Percentiles rank a stretch among this genome's conserved stretches.
phyloP scores from a whole-genome alignment of 2,329 filamentous ascomycete species.

The Verruconis gallopava region DNA sequence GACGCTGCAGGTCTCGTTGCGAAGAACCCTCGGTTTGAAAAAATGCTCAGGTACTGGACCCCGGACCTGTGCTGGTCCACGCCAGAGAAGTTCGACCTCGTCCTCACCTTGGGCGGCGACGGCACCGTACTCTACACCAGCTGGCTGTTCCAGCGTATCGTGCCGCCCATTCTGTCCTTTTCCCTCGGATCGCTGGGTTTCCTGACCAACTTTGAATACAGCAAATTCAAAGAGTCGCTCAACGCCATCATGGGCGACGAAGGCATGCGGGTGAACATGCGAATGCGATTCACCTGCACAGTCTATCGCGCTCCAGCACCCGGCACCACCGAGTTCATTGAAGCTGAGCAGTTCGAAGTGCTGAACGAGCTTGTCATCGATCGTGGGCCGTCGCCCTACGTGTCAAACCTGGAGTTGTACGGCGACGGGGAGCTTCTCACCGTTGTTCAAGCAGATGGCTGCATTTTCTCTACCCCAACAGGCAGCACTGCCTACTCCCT shows the following conservation, averaged over 20 bases:
- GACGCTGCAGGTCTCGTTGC: slow-evolving; percentile 59
- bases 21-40: slow-evolving; percentile 60
- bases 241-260: slow-evolving; percentile 84
- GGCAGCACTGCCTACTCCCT: slow-evolving; percentile 86
- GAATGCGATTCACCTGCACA: slow-evolving; percentile 98
- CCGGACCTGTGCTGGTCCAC: slow-evolving; percentile 89
- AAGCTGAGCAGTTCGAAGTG: slow-evolving; percentile 93
- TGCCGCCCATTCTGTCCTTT: slow-evolving; percentile 74
- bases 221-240: slow-evolving; percentile 75
- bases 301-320: slow-evolving; percentile 65
- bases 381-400: slow-evolving; percentile 88
- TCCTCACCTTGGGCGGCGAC: slow-evolving; percentile 75
- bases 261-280: slow-evolving; percentile 92
- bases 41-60: slow-evolving; percentile 91
- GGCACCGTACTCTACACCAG: slow-evolving; percentile 80
- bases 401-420: slow-evolving; percentile 92
- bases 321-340: slow-evolving; percentile 39
- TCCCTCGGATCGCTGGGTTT: slow-evolving; percentile 78
- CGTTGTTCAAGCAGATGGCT: slow-evolving; percentile 90
- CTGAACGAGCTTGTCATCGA: slow-evolving; percentile 74
- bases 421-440: slow-evolving; percentile 91
- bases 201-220: slow-evolving; percentile 77
- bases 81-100: slow-evolving; percentile 90
- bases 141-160: slow-evolving; percentile 83
- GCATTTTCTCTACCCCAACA: slow-evolving; percentile 94